Base-by-base conservation (phyloP, 139 green algal genomes). In the Coelastrella sp. region DNA sequence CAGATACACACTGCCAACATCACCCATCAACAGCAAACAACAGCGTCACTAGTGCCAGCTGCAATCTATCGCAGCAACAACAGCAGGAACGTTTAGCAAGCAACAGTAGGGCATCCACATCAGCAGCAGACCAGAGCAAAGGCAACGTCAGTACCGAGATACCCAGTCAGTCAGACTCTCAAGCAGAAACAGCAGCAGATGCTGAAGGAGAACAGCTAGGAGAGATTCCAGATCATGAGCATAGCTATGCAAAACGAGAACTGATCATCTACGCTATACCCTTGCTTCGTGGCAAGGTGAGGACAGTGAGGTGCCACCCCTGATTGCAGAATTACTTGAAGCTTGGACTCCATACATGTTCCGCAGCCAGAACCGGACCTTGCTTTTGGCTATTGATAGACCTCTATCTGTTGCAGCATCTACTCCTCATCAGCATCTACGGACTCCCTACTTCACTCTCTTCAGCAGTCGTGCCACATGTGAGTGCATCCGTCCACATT, bases 211-310 rank as follows among this genome's bases (percentile, higher is more conserved):
- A 50, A 13, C 27, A 64, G 4, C 23, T 25, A 17, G 60, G 32
- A 3, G 62, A 76, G 3, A 40, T 76, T 5, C 60, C 60, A 7
- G 80, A 79, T 17, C 35, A 48, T 34, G 64, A 79, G 4, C 66
- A 79, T 51, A 79, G 35, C 13, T 25, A 63, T 6, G 35, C 79
- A 59, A 35, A 67, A 32, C 53, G 51, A 27, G 82, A 87, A 57
- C 82, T 87, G 15, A 40, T 83, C 8, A 87, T 87, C 0, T 87
- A 75, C 57, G 82, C 69, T 21, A 73, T 87, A 35, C 82, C 82
- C 3, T 53, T 87, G 6, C 48, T 40, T 7, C 53, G 53, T 0
- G 69, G 69, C 38, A 80, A 86, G 80, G 80, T 85, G 23, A 3
- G 60, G n/a, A n/a, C n/a, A n/a, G n/a, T n/a, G n/a, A n/a, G n/a